Evolutionary conservation across 345 rosid species (phyloP).

Genomic region (Turnera subulata): DNA sequence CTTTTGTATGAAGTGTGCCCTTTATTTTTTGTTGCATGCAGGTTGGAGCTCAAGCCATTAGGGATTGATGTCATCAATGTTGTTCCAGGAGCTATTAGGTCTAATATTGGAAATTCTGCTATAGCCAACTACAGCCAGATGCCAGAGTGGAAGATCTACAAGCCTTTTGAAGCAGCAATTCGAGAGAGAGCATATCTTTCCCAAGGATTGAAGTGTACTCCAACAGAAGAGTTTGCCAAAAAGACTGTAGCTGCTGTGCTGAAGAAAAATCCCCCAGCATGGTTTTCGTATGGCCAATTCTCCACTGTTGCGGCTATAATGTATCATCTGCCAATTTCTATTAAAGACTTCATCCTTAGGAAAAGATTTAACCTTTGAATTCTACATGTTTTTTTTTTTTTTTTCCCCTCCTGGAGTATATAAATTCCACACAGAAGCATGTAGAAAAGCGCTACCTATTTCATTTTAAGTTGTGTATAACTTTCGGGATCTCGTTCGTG

Average conservation of each 20-base stretch:
- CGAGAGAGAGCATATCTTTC: slow-evolving; percentile 51
- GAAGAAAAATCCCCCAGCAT: slow-evolving; percentile 63
- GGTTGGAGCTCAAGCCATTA: slow-evolving; percentile 73
- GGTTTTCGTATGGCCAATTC: slow-evolving; percentile 67
- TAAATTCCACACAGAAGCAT: too few relatives aligned
- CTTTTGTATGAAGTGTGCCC: background rate
- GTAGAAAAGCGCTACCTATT: too few relatives aligned
- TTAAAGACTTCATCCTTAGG: slow-evolving; percentile 53
- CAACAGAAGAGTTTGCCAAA: slow-evolving; percentile 68
- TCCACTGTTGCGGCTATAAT: slow-evolving; percentile 49
- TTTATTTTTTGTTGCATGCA: slow-evolving; percentile 7
- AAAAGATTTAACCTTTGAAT: slow-evolving; percentile 12
- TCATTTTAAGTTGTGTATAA: too few relatives aligned
- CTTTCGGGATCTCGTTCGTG: too few relatives aligned
- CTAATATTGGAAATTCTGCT: slow-evolving; percentile 77
- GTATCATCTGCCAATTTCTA: slow-evolving; percentile 61
- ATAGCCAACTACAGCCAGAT: slow-evolving; percentile 43
- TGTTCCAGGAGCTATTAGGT: slow-evolving; percentile 71
- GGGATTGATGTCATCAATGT: slow-evolving; percentile 76
- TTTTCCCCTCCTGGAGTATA: too few relatives aligned
- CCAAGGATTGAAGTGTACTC: slow-evolving; percentile 51
- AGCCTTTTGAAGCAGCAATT: slow-evolving; percentile 58
- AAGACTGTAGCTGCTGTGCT: slow-evolving; percentile 53
- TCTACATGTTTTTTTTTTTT: too few relatives aligned
- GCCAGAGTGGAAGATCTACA: slow-evolving; percentile 82